A percentile compares a stretch with the other conserved stretches of the same genome.
Conservation (phyloP, 2,329 filamentous ascomycete species). For the Ascochyta rabiei region DNA sequence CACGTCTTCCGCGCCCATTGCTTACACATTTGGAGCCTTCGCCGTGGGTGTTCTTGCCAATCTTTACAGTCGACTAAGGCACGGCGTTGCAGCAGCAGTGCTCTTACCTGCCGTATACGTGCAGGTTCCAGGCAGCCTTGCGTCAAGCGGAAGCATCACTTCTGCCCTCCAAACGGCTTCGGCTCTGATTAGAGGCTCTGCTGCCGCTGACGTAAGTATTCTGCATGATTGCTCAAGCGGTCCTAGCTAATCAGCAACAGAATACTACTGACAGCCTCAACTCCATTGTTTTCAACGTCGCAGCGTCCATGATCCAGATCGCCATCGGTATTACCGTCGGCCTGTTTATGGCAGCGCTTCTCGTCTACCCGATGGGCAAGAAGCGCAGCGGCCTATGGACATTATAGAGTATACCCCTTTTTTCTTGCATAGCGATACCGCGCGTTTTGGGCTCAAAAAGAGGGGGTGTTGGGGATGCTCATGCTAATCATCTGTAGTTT, state of each 20-base stretch:
- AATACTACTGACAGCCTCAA: constrained; percentile 30
- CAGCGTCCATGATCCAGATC: constrained; percentile 56
- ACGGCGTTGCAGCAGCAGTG: constrained; percentile 52
- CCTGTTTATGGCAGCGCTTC: constrained; percentile 55
- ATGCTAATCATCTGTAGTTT: constrained; percentile 30
- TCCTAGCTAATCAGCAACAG: constrained; percentile 14
- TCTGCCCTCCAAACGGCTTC: constrained; percentile 37
- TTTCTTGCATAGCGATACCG: constrained; percentile 27
- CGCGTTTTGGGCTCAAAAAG: constrained; percentile 18
- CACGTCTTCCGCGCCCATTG: constrained; percentile 71
- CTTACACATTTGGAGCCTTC: constrained; percentile 77
- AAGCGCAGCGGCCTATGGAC: constrained; percentile 49
- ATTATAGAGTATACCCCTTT: constrained; percentile 33
- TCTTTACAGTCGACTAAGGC: constrained; percentile 71
- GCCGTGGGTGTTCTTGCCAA: constrained; percentile 79
- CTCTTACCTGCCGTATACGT: constrained; percentile 42
- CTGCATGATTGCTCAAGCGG: neutral
- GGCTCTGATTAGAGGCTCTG: constrained; percentile 31
- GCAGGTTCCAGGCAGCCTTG: constrained; percentile 42
- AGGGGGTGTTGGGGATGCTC: constrained; percentile 5
- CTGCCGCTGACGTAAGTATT: constrained; percentile 23
- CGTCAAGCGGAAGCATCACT: constrained; percentile 39
- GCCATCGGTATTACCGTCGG: constrained; percentile 60
- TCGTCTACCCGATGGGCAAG: constrained; percentile 58
- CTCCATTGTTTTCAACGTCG: constrained; percentile 50